Base-by-base conservation (phyloP, 108 stramenopile genomes). In the Mediolabrus comicus region DNA sequence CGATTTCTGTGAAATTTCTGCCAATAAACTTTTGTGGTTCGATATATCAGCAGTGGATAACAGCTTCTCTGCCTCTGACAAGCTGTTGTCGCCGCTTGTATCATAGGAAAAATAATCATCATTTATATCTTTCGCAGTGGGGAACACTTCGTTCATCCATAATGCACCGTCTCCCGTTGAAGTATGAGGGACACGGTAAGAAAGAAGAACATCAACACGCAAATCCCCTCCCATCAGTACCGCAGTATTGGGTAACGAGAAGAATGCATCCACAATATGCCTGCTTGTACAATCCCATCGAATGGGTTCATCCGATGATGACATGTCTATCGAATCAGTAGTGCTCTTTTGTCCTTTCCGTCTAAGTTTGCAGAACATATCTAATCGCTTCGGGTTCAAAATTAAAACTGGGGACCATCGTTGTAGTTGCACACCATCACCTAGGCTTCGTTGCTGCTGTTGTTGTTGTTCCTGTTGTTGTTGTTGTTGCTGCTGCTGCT, bases 191-290 rank as follows among this genome's bases (percentile, higher is more conserved):
- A 43, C 65, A 55, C 62, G 59, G 46, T 78, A 55, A 7, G 79
- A 80, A 27, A 81, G 61, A 8, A 84, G 58, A 35, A 80, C 59
- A 43, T 86, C 75, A 9, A 85, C 59, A 17, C 84, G 74, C 3
- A 89, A 16, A 36, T 84, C 75, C 9, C 80, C 84, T 2, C 84
- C 85, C 8, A 80, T 68, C 1, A 86, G 79, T 1, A 83, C 67
- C 19, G 77, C 84, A 27, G 85, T 72, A 49, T 78, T 86, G 4
- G 88, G 88, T 29, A 87, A 66, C 1, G 88, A 75, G 63, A 87
- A 89, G 43, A 79, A 75, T 16, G 86, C 83, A 76, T 87, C 76
- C 0, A 87, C 39, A 13, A 84, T 52, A 1, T 77, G 69, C 5
- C 77, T 74, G 56, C 83, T 75, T 16, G 30, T 74, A 53, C 88